phyloP scores from a whole-genome alignment of 2,329 filamentous ascomycete species.

The Penicillium griseofulvum region DNA sequence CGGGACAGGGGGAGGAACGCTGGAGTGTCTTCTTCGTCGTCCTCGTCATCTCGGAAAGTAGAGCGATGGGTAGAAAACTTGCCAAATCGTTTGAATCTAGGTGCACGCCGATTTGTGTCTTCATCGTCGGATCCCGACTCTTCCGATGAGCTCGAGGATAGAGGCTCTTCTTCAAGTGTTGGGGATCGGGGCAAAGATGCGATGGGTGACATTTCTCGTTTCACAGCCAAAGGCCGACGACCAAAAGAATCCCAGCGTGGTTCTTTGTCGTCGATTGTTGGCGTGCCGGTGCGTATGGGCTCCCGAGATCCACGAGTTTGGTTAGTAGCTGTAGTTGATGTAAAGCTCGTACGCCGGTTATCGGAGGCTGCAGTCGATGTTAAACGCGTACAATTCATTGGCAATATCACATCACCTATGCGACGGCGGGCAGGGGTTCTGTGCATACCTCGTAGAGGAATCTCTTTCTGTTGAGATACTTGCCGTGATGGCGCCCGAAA shows the following conservation, averaged over 20 bases:
- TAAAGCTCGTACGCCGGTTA: conserved; percentile 30
- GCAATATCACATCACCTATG: not conserved
- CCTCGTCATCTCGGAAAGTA: conserved; percentile 36
- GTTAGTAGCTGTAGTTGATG: conserved; percentile 30
- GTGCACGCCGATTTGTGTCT: conserved; percentile 18
- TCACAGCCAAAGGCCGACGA: conserved; percentile 24
- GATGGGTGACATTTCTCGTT: conserved; percentile 25
- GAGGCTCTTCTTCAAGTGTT: conserved; percentile 34
- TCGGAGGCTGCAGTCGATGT: conserved; percentile 15
- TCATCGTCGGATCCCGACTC: conserved; percentile 34
- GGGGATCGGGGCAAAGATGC: conserved; percentile 29
- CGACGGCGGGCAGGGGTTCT: not conserved
- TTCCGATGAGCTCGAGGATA: conserved; percentile 32
- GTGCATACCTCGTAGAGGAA: conserved; percentile 28
- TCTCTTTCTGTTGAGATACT: conserved; percentile 38
- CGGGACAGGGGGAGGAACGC: conserved; percentile 46
- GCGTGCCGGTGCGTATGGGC: conserved; percentile 24
- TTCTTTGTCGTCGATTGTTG: conserved; percentile 26
- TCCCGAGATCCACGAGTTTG: conserved; percentile 27
- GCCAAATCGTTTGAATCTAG: conserved; percentile 39
- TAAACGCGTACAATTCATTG: not conserved
- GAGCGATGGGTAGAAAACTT: conserved; percentile 39
- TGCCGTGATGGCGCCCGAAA: conserved; percentile 42
- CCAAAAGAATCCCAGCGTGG: conserved; percentile 21
- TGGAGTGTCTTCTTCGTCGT: conserved; percentile 47